A percentile compares a stretch with the other conserved stretches of the same genome.
Evolutionary conservation across 176 grass and related monocot genomes (phyloP).

Genomic region (Sorghum bicolor): DNA sequence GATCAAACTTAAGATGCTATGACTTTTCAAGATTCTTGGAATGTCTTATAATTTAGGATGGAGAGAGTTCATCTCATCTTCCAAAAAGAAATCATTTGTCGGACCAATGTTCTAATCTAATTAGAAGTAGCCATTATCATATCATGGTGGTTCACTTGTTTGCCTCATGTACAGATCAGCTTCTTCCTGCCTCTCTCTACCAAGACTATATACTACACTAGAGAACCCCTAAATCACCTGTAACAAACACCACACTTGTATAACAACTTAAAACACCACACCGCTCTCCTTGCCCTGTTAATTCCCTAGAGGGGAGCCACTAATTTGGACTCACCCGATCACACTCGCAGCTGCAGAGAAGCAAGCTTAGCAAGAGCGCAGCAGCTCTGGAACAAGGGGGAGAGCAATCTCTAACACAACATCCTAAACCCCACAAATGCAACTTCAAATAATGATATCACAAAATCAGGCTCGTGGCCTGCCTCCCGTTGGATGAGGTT

Average conservation of each 20-base stretch:
- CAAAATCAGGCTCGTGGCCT: constrained; percentile 5
- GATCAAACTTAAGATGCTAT: too few relatives aligned
- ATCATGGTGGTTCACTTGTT: neutral
- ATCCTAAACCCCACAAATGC: neutral
- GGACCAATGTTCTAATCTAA: neutral
- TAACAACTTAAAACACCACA: neutral
- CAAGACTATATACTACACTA: neutral
- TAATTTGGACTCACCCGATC: neutral
- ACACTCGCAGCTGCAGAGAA: neutral
- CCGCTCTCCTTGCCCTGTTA: neutral
- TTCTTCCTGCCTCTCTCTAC: constrained; percentile 4
- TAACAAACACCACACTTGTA: neutral
- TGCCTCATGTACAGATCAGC: constrained; percentile 18
- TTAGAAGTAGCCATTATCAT: neutral
- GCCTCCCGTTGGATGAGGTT: neutral
- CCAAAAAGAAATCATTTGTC: too few relatives aligned
- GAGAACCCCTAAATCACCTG: neutral
- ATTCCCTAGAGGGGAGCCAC: neutral
- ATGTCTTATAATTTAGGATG: too few relatives aligned
- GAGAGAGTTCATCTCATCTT: too few relatives aligned
- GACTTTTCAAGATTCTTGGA: too few relatives aligned
- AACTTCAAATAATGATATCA: neutral
- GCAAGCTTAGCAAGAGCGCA: neutral
- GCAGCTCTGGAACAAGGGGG: neutral
- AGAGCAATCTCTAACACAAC: neutral